Base-by-base conservation (phyloP, 345 rosid genomes). In the Citrus trifoliata region DNA sequence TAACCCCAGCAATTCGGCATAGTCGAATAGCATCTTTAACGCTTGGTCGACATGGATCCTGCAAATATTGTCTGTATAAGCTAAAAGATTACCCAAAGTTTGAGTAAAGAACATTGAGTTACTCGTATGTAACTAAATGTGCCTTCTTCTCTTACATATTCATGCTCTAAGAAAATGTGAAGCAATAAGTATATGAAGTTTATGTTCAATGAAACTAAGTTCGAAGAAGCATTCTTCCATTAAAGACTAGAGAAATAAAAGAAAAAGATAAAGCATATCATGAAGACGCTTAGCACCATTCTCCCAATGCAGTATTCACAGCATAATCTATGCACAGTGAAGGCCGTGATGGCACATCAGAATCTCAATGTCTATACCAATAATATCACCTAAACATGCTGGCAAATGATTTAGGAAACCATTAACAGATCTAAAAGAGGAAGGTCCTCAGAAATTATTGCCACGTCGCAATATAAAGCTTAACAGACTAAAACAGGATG, bases 21-120 rank as follows among this genome's bases (percentile, higher is more conserved):
- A 93, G 78, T 70, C 58, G 74, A 73, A 96, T 97, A 37, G 98
- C 89, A 79, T 90, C 86, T 88, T 76, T 87, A 73, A 94, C 99
- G 74, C 94, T 90, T 5, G 88, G 89, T 46, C 99, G 98, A 75
- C 99, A 96, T 75, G 99, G 99, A 86, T 96, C 99, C 99, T 96
- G 85, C 85, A 85, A 66, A 74, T 59, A 70, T 61, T 68, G 32
- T 67, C 76, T 42, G 71, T 51, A 18, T 65, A 42, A 70, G 65
- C 71, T 53, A 65, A 51, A 21, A 65, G n/a, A 65, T 13, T 10
- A 75, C n/a, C n/a, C 14, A 14, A 61, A 61, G 10, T 16, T 27
- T 61, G 40, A 22, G n/a, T 40, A 40, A 63, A 21, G 32, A 60
- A 38, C 33, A 38, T 7, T 16, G 7, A 7, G 35, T 37, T 40